Percentiles rank a stretch among this genome's conserved stretches.
Conservation (phyloP, 1,284 basidiomycete species). For the Pseudozyma tsukubaensis region DNA sequence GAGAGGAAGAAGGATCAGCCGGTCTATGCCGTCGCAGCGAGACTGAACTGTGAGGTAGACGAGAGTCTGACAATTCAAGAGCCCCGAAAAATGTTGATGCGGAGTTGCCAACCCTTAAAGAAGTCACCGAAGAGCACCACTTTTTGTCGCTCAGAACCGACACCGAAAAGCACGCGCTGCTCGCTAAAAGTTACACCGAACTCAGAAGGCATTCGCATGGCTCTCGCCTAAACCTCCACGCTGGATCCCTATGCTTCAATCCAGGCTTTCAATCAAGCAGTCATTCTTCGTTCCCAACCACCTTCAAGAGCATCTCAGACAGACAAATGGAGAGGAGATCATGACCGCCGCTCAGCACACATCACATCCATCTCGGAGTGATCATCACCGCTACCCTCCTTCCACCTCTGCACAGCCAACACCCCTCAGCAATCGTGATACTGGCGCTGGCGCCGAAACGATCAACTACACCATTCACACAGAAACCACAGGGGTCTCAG, state of each 20-base stretch:
- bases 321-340: neutral
- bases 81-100: too few relatives aligned
- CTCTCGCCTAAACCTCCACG: too few relatives aligned
- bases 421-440: too few relatives aligned
- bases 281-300: neutral
- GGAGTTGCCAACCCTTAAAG: too few relatives aligned
- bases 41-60: neutral
- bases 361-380: neutral
- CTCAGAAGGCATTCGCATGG: too few relatives aligned
- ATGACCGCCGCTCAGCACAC: neutral
- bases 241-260: too few relatives aligned
- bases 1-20: neutral
- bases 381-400: slow-evolving; percentile 12
- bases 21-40: neutral
- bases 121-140: too few relatives aligned
- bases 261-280: too few relatives aligned
- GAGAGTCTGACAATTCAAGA: neutral
- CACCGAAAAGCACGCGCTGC: too few relatives aligned
- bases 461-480: slow-evolving; percentile 45
- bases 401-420: neutral
- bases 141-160: too few relatives aligned
- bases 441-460: neutral
- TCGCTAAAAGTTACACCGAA: too few relatives aligned
- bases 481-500: slow-evolving; percentile 27
- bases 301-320: too few relatives aligned